These are phyloP conservation scores for Leccinum uliginosum DNA, from an alignment of 768 basidiomycete species.

Conservation along the genomic window DNA sequence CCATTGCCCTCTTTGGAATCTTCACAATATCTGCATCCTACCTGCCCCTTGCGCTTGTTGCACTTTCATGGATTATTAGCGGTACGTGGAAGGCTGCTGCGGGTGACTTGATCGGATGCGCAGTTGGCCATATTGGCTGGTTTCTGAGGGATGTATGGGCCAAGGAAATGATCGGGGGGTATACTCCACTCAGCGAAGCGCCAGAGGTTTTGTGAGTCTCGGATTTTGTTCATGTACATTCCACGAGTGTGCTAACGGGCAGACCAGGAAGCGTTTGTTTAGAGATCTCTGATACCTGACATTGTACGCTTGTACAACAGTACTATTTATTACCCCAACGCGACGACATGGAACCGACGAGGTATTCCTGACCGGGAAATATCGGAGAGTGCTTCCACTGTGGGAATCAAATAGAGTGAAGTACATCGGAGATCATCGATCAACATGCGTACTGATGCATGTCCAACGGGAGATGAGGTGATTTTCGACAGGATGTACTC, in stretches of 20 bases:
- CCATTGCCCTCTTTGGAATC: constrained; percentile 94
- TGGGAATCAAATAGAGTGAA: no score
- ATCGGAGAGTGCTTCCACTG: no score
- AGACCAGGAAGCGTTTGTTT: constrained; percentile 57
- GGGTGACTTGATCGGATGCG: constrained; percentile 78
- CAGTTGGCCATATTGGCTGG: constrained; percentile 84
- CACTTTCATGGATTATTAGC: constrained; percentile 77
- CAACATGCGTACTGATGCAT: no score
- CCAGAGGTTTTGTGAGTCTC: constrained; percentile 62
- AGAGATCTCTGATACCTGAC: constrained; percentile 42
- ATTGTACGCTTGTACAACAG: constrained; percentile 7
- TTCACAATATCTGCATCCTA: constrained; percentile 95
- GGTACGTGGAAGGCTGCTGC: constrained; percentile 83
- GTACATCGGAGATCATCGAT: no score
- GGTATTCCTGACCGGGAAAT: no score
- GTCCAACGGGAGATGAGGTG: no score
- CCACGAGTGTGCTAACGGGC: neutral
- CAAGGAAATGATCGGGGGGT: constrained; percentile 80
- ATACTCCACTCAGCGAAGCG: constrained; percentile 66
- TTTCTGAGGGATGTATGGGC: constrained; percentile 84
- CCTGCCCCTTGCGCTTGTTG: constrained; percentile 87
- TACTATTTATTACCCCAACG: neutral
- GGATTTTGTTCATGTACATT: neutral
- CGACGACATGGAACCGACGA: neutral
- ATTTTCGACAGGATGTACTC: no score